A percentile compares a stretch with the other conserved stretches of the same genome.
phyloP scores from a whole-genome alignment of 2,329 filamentous ascomycete genomes.

The Fusarium pseudograminearum region DNA sequence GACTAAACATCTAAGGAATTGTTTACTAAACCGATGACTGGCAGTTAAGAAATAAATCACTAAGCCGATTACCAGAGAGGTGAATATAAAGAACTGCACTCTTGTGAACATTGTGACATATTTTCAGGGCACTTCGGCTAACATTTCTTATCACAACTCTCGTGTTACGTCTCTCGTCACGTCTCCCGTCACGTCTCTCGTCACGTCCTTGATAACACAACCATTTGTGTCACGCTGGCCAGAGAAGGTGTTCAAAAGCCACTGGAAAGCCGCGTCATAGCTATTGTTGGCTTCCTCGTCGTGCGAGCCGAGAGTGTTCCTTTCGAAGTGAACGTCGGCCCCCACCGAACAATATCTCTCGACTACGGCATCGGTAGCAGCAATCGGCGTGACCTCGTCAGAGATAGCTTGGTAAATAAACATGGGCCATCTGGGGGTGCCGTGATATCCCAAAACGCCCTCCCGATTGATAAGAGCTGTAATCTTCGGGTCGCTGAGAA shows the following conservation, averaged over 20 bases:
- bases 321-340: constrained; percentile 38
- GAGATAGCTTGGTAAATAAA: constrained; percentile 39
- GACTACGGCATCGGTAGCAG: constrained; percentile 35
- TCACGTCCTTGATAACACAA: constrained; percentile 37
- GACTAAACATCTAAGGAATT: neutral
- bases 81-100: constrained; percentile 26
- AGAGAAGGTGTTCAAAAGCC: constrained; percentile 18
- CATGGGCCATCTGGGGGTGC: constrained; percentile 38
- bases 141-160: too few species aligned
- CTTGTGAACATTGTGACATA: constrained; percentile 4
- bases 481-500: constrained; percentile 21
- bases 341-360: constrained; percentile 34
- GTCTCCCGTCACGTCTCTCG: constrained; percentile 1
- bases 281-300: constrained; percentile 9
- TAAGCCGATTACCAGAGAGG: too few species aligned
- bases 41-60: too few species aligned
- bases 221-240: constrained; percentile 9
- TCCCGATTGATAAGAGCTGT: constrained; percentile 27
- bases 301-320: constrained; percentile 36
- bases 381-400: constrained; percentile 36
- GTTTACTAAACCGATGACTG: neutral
- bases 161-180: constrained; percentile 6
- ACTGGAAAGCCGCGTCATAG: constrained; percentile 18
- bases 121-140: constrained; percentile 2
- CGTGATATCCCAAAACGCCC: constrained; percentile 42